A percentile compares a stretch with the other conserved stretches of the same genome.
These are phyloP conservation scores for Pyricularia sp. DNA, from an alignment of 2,329 filamentous ascomycete species.

Conservation along the genomic window DNA sequence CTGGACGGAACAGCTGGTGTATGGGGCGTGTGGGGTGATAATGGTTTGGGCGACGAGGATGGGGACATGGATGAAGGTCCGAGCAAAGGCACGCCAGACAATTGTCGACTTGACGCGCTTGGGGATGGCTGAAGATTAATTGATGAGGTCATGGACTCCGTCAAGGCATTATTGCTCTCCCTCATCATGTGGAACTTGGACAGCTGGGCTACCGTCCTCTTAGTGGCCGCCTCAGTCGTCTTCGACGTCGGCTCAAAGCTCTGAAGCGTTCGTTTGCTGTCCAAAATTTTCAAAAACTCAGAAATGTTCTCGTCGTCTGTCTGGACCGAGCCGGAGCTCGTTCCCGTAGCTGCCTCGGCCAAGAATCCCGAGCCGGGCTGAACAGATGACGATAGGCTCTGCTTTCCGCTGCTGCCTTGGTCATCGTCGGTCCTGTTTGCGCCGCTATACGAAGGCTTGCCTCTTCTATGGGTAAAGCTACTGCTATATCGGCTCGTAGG, in stretches of 20 bases:
- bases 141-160: slow-evolving; percentile 89
- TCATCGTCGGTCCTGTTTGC: slow-evolving; percentile 64
- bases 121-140: slow-evolving; percentile 76
- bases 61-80: slow-evolving; percentile 72
- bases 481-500: slow-evolving; percentile 85
- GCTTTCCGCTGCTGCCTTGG: slow-evolving; percentile 70
- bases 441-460: slow-evolving; percentile 67
- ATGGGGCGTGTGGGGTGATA: slow-evolving; percentile 85
- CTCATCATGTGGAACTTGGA: slow-evolving; percentile 82
- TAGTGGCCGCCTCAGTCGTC: slow-evolving; percentile 60
- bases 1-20: slow-evolving; percentile 89
- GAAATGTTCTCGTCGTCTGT: slow-evolving; percentile 88
- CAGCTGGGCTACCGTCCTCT: slow-evolving; percentile 69
- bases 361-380: slow-evolving; percentile 74
- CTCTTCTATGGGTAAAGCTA: slow-evolving; percentile 81
- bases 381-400: slow-evolving; percentile 61
- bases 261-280: slow-evolving; percentile 77
- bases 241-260: slow-evolving; percentile 61
- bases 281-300: slow-evolving; percentile 82
- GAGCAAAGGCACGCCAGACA: slow-evolving; percentile 52
- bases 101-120: slow-evolving; percentile 56
- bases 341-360: slow-evolving; percentile 57
- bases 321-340: slow-evolving; percentile 56
- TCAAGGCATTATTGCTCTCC: slow-evolving; percentile 80
- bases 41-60: slow-evolving; percentile 82